phyloP scores from a whole-genome alignment of 805 yeast species.

The Nakazawaea molendinolei region DNA sequence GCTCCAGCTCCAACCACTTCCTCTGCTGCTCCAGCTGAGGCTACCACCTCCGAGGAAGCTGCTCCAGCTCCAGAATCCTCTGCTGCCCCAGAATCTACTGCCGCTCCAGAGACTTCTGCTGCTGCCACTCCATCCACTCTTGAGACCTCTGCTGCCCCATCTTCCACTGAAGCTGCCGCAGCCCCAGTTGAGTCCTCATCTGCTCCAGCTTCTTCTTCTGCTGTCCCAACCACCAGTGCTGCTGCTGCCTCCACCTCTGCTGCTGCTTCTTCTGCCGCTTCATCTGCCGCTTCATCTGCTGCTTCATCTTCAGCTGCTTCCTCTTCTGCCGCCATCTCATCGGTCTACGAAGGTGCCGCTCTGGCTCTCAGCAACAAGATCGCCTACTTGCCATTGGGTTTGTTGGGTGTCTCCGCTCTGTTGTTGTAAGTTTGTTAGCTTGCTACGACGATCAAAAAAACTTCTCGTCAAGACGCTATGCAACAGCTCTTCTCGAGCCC shows the following conservation, averaged over 20 bases:
- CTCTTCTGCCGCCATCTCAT: not conserved
- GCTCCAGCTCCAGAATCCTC: not conserved
- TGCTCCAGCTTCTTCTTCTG: too few species aligned
- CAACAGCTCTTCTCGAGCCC: too few species aligned
- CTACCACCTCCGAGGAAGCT: not conserved
- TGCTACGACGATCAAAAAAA: too few species aligned
- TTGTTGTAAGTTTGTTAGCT: not conserved
- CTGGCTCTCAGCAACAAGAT: not conserved
- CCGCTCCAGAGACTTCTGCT: too few species aligned
- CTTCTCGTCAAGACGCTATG: too few species aligned
- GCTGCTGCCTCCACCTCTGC: not conserved
- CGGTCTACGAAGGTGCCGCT: too few species aligned
- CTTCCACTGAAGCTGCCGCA: not conserved
- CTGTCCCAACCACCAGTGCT: not conserved
- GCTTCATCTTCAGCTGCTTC: not conserved
- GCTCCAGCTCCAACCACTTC: not conserved
- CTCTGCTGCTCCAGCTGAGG: not conserved
- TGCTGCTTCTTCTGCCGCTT: not conserved
- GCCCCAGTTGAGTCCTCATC: not conserved
- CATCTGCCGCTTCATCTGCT: not conserved
- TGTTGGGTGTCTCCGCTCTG: not conserved
- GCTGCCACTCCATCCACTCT: too few species aligned
- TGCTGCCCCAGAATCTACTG: not conserved
- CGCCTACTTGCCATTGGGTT: not conserved
- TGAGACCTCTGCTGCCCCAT: too few species aligned